Evolutionary conservation across 2,329 filamentous ascomycete genomes (phyloP), one percentile per base, ranked within the genome.

Genomic region (Cladosporium halotolerans): DNA sequence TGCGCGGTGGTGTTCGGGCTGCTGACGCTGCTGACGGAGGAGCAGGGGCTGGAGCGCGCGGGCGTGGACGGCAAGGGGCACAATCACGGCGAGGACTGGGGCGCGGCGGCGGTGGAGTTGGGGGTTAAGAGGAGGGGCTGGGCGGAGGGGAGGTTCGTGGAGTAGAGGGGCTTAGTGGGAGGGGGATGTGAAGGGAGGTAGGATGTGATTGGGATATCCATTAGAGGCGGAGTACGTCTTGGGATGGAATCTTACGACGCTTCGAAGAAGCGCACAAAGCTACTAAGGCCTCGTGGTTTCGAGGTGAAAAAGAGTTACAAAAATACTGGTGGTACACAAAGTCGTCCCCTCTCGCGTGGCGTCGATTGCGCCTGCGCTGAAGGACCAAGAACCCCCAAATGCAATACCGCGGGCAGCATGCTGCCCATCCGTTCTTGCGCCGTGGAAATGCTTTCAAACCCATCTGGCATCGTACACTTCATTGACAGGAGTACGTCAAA

Each of bases 1-100:
- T 82, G 95, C 47, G 93, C 93, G 32, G 86, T 99, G 55, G 82
- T 97, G 55, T 96, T 97, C 71, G 92, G 93, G 11, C 77, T 97
- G 63, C 75, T 99, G 70, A 99, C 93, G 18, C 84, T 97, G 47
- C 74, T 99, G 63, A 88, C 73, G 52, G 91, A 97, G 67, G 85
- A 91, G 65, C 93, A 99, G 73, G 93, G 89, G 10, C 76, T 86
- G 71, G 84, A 86, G 52, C 81, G 93, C 59, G 92, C 93, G 13
- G 93, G 93, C 1, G 73, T 96, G 54, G 67, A 68, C 51, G 71
- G 69, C 1, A 64, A 68, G 56, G 75, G 82, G 62, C 93, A 97
- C 70, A 97, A 97, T 73, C 92, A 99, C 73, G 93, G 93, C 28
- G 86, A 93, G 74, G 92, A 97, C 71, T 99, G 93, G 93, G 93